These are phyloP conservation scores for Termitomyces sp. DNA, from an alignment of 768 basidiomycete species.

Conservation along the genomic window DNA sequence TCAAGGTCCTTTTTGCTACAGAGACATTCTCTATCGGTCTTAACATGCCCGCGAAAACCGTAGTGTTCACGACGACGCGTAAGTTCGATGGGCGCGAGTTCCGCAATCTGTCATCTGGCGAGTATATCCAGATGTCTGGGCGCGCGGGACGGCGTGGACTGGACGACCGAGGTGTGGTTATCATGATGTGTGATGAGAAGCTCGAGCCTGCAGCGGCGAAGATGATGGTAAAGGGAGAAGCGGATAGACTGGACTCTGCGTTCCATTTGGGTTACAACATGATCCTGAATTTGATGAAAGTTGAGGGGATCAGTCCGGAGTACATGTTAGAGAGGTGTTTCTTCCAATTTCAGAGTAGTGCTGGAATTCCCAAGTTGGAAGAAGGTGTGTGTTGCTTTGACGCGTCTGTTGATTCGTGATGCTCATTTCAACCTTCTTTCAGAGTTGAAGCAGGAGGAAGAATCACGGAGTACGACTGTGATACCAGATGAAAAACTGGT, in stretches of 20 bases:
- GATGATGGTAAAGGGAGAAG: constrained; percentile 96
- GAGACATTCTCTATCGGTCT: constrained; percentile 98
- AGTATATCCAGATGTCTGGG: constrained; percentile 99
- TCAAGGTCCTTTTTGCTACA: constrained; percentile 97
- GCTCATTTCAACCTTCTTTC: neutral
- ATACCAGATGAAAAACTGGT: constrained; percentile 83
- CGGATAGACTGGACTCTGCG: constrained; percentile 93
- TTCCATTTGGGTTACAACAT: constrained; percentile 99
- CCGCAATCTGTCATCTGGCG: constrained; percentile 87
- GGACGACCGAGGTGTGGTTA: constrained; percentile 98
- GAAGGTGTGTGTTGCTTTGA: constrained; percentile 49
- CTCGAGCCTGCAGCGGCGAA: constrained; percentile 90
- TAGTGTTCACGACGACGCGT: constrained; percentile 91
- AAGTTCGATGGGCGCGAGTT: constrained; percentile 97
- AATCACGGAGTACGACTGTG: constrained; percentile 50
- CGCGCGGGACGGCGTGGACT: constrained; percentile 95
- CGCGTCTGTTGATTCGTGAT: neutral
- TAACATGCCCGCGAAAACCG: constrained; percentile 99
- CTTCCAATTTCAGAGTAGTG: constrained; percentile 96
- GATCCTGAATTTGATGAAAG: constrained; percentile 97
- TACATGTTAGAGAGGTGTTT: constrained; percentile 98
- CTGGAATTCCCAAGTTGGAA: constrained; percentile 81
- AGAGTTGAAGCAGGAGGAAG: constrained; percentile 79
- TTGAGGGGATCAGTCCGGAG: constrained; percentile 97
- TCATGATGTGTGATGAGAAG: constrained; percentile 99